phyloP scores from a whole-genome alignment of 2,329 filamentous ascomycete species.

The Drechslerella coelobrocha region DNA sequence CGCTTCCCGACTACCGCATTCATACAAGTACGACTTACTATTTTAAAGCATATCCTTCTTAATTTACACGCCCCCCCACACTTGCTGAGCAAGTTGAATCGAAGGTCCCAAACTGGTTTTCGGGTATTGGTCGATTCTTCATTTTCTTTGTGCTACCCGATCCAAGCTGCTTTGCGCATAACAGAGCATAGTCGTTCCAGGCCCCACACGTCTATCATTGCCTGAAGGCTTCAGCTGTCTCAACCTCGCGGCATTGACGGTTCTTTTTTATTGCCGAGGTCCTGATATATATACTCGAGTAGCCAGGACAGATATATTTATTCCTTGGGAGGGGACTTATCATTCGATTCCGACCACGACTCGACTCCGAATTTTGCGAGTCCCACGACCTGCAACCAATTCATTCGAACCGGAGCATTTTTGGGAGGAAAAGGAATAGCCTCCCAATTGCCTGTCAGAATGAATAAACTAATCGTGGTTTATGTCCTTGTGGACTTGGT shows the following conservation, averaged over 20 bases:
- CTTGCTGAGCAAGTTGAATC: constrained; percentile 50
- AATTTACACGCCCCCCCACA: background rate
- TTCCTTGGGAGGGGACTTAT: background rate
- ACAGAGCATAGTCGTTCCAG: constrained; percentile 24
- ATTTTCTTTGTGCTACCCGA: constrained; percentile 28
- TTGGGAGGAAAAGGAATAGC: background rate
- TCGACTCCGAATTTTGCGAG: background rate
- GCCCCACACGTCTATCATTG: constrained; percentile 41
- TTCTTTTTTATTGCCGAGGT: constrained; percentile 8
- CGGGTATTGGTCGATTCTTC: constrained; percentile 35
- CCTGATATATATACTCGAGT: constrained; percentile 14
- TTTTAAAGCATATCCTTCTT: constrained; percentile 7
- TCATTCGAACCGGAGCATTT: background rate
- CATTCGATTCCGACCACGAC: background rate
- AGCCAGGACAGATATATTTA: too few relatives aligned
- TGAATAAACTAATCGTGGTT: constrained; percentile 45
- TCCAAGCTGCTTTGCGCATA: background rate
- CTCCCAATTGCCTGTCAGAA: constrained; percentile 28
- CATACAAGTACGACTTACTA: constrained; percentile 12
- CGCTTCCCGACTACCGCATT: constrained; percentile 42
- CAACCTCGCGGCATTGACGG: constrained; percentile 1
- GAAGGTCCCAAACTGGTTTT: constrained; percentile 38
- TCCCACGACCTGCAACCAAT: background rate
- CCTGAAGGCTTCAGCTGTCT: constrained; percentile 19
- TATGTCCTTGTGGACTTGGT: constrained; percentile 64